Conservation (phyloP, 768 basidiomycete species). For the Termitomyces sp. region DNA sequence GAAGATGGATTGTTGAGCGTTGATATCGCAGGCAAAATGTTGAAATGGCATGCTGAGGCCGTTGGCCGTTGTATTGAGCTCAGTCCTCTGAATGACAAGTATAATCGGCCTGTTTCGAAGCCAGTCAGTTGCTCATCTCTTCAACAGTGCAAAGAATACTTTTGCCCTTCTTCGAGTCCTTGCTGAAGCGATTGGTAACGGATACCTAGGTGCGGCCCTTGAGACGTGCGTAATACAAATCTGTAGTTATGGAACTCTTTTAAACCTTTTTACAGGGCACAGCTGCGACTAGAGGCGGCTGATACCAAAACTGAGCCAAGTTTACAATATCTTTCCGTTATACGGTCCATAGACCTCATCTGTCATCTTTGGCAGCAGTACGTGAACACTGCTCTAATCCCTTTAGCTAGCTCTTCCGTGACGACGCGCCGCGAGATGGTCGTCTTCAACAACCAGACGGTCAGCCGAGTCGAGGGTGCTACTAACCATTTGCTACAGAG, state of each 20-base stretch:
- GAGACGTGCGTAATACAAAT: constrained; percentile 66
- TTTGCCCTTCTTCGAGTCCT: constrained; percentile 78
- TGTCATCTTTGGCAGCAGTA: constrained; percentile 98
- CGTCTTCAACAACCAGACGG: constrained; percentile 83
- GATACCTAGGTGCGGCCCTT: constrained; percentile 86
- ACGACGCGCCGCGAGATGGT: constrained; percentile 90
- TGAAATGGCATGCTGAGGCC: constrained; percentile 98
- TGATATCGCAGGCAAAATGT: constrained; percentile 79
- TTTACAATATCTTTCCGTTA: constrained; percentile 56
- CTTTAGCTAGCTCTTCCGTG: constrained; percentile 79
- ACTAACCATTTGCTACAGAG: constrained; percentile 78
- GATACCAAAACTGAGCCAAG: constrained; percentile 81
- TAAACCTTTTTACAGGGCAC: constrained; percentile 42
- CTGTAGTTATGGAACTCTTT: neutral
- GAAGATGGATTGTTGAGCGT: constrained; percentile 80
- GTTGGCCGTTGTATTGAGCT: constrained; percentile 93
- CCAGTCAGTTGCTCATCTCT: neutral
- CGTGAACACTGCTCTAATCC: constrained; percentile 83
- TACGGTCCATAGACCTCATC: constrained; percentile 76
- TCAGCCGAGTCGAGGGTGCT: constrained; percentile 79
- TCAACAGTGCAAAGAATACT: constrained; percentile 78
- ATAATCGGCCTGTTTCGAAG: constrained; percentile 21
- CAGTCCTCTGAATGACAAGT: constrained; percentile 80
- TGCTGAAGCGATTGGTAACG: constrained; percentile 77
- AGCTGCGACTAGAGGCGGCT: constrained; percentile 61